Base-by-base conservation (phyloP, 1,139 yeast genomes). In the Yamadazyma mexicana region DNA sequence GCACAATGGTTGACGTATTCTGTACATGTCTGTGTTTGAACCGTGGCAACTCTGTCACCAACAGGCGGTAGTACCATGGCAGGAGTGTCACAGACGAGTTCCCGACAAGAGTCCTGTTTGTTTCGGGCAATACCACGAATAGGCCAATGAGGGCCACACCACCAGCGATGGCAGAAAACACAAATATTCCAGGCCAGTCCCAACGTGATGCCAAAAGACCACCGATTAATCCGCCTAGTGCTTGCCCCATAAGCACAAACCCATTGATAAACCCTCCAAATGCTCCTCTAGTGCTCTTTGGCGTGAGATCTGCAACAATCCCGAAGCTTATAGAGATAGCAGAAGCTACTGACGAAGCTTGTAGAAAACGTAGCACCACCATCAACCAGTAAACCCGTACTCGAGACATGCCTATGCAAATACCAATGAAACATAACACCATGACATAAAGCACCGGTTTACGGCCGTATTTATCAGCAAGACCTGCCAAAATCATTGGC, bases 131-230 rank as follows among this genome's bases (percentile, higher is more conserved):
- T 0, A 73, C 37, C 1, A 80, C 17, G 2, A 71, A 54, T 1
- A 69, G 68, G 1, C 66, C 29, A 0, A 67, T 6, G 1, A 73
- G 52, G 8, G 73, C 60, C 1, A 61, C 42, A 1, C 81, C 80
- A 14, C 82, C 73, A 4, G 81, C 75, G 17, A 84, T 79, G 4
- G 84, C 80, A 38, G 85, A 60, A 46, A 86, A 83, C 79, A 87
- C 82, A 53, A 87, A 87, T 17, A 86, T 79, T 0, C 87, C 81
- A 43, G 88, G 69, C 94, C 95, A 87, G 10, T 77, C 73, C 68
- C 83, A 77, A 14, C 72, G 59, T 2, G 76, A 61, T 2, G 81
- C 75, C 27, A 87, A 58, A 0, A 74, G 77, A 6, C 91, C 85
- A 16, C 95, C 95, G 18, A 87, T 61, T 10, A 87, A 61, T 0